Percentiles rank a stretch among this genome's conserved stretches.
Evolutionary conservation across 192 early-diverging fungal species (phyloP).

Genomic region (Pilobolus umbonatus): DNA sequence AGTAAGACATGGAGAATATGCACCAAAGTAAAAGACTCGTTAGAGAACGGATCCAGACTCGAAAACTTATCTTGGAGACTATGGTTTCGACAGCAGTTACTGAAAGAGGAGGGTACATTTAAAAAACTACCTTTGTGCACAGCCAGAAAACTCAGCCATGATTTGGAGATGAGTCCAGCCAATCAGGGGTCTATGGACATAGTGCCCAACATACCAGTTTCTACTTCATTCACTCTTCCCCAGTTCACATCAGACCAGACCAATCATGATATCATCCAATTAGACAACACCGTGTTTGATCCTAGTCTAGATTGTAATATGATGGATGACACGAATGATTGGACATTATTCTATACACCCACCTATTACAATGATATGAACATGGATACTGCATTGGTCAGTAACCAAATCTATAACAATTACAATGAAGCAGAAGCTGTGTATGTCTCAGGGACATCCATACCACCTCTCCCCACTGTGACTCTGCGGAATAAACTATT

Average conservation of each 20-base stretch:
- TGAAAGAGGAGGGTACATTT: neutral
- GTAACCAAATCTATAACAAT: too few relatives aligned
- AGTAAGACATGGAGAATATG: slow-evolving; percentile 77
- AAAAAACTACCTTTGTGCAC: neutral
- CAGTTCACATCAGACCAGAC: too few relatives aligned
- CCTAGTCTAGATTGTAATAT: too few relatives aligned
- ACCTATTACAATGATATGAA: too few relatives aligned
- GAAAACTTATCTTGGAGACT: slow-evolving; percentile 85
- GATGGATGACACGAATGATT: too few relatives aligned
- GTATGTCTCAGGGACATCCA: slow-evolving; percentile 8
- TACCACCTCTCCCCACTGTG: slow-evolving; percentile 14
- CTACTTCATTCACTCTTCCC: too few relatives aligned
- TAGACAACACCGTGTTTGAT: too few relatives aligned
- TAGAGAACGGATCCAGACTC: slow-evolving; percentile 75
- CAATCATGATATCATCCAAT: too few relatives aligned
- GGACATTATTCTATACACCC: too few relatives aligned
- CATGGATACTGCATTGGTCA: too few relatives aligned
- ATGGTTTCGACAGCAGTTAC: slow-evolving; percentile 51
- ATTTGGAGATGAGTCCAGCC: neutral
- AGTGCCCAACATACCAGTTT: neutral
- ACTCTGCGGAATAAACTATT: slow-evolving; percentile 19
- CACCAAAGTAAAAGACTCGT: slow-evolving; percentile 78
- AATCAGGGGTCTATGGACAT: neutral
- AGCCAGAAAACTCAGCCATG: slow-evolving; percentile 1
- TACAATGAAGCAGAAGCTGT: slow-evolving; percentile 18